Base-by-base conservation (phyloP, 768 basidiomycete genomes). In the Tulasnella calospora region DNA sequence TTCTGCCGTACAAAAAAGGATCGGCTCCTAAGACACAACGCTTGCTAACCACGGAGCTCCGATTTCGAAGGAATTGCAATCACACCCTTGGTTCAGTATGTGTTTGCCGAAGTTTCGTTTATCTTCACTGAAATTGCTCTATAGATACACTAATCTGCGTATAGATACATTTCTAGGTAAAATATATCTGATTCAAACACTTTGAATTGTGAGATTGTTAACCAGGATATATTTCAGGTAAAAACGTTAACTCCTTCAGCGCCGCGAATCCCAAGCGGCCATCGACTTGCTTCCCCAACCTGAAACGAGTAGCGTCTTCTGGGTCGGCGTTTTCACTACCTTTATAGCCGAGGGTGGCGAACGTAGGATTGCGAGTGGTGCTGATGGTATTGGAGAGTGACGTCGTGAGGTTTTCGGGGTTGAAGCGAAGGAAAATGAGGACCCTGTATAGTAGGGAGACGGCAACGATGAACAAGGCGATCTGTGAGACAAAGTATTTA, bases 401-500 rank as follows among this genome's bases (percentile, higher is more conserved):
- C 84, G 23, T 87, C 87, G 85, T 90, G 89, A 61, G 57, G 57
- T 61, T 61, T n/a, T 61, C 21, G 57, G 57, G 57, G 23, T 61
- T 61, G 57, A 61, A 61, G 23, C 17, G 57, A 30, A 61, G 57
- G 57, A 61, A 61, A 27, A 61, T n/a, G 23, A 61, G 57, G 57
- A 61, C 27, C 23, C 57, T 21, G 57, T 13, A n/a, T 30, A 61
- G 8, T 7, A 61, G 57, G n/a, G n/a, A 61, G 23, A 21, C 15
- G 7, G 57, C n/a, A 3, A 61, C 57, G 57, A 61, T 30, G 12
- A 27, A 21, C n/a, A 61, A 61, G 1, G 57, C 57, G 12, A 61
- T 61, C 57, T 61, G 23, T 19, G 23, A 2, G n/a, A 21, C 6
- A 30, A 61, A 17, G 13, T 46, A 46, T n/a, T 40, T 40, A 40